These are phyloP conservation scores for Paraglomus brasilianum DNA, from an alignment of 192 early-diverging fungal species.

Conservation along the genomic window DNA sequence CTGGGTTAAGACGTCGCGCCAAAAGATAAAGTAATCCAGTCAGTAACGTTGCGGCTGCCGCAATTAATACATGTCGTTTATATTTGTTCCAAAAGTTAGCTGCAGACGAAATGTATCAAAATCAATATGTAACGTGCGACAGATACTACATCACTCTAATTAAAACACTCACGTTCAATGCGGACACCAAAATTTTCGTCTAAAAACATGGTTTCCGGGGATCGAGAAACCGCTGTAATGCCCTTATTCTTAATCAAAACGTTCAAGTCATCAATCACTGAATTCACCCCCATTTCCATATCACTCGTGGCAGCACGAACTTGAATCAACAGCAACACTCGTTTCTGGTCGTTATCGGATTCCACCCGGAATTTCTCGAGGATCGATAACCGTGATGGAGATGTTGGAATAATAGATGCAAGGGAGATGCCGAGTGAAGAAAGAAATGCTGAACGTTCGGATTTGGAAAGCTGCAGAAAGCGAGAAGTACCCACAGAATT, in stretches of 20 bases:
- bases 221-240: not conserved
- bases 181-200: slow-evolving; percentile 1
- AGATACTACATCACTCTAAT: not conserved
- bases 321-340: not conserved
- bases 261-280: slow-evolving; percentile 3
- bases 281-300: not conserved
- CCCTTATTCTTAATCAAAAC: slow-evolving; percentile 5
- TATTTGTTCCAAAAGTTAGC: not conserved
- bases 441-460: too few relatives aligned
- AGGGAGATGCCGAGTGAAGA: too few relatives aligned
- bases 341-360: not conserved
- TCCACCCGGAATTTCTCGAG: not conserved
- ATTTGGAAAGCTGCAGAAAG: too few relatives aligned
- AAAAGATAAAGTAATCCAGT: not conserved
- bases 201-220: not conserved
- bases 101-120: not conserved
- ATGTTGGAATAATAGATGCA: too few relatives aligned
- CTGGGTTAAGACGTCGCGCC: not conserved
- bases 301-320: not conserved
- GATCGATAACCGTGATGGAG: too few relatives aligned
- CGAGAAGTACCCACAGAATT: too few relatives aligned
- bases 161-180: not conserved
- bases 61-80: not conserved
- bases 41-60: not conserved
- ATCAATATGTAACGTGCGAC: too few relatives aligned